Evolutionary conservation across 2,329 filamentous ascomycete genomes (phyloP), one percentile per base, ranked within the genome.

Genomic region (Neocatenulostroma microsporum): DNA sequence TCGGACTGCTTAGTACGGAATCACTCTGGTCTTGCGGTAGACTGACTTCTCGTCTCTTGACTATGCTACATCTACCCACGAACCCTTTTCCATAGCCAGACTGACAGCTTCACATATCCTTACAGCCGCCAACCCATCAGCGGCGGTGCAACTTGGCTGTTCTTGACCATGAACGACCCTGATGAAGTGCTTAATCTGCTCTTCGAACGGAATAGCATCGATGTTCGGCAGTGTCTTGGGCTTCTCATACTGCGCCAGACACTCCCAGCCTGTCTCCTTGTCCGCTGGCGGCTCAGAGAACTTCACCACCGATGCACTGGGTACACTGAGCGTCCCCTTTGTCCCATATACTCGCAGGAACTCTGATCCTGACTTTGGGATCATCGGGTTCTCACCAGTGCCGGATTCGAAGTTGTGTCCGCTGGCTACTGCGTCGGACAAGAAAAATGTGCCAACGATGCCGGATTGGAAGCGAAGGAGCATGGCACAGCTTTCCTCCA

Each of bases 331-430:
- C 14, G 61, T 66, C 0, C 57, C 73, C 2, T 70, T 55, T 0
- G 66, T 68, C 0, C 72, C 73, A 41, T 76, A 70, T n/a, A 78
- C 66, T 1, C 72, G 63, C 40, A 76, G 77, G 33, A 73, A 68
- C 43, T 65, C 66, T 40, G 55, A 56, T 0, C 51, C 57, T 2
- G 59, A 53, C 54, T 35, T 52, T 0, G 72, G 66, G 32, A 78
- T 69, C 1, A 62, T 51, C 0, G 73, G 70, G 40, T 77, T 78
- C 55, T 78, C 75, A 2, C 73, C 73, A 0, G 74, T 77, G 0
- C 71, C 74, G 2, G 63, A 55, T 49, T 78, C 74, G 32, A 76
- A 78, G 39, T 63, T 72, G 49, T 74, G 66, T 1, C 70, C 68
- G 0, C 67, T 69, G 0, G 70, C 65, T 0, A 65, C 61, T 6